Percentiles rank a stretch among this genome's conserved stretches.
These are phyloP conservation scores for Penicillium ochrochloron DNA, from an alignment of 495 filamentous ascomycete genomes.

Conservation along the genomic window DNA sequence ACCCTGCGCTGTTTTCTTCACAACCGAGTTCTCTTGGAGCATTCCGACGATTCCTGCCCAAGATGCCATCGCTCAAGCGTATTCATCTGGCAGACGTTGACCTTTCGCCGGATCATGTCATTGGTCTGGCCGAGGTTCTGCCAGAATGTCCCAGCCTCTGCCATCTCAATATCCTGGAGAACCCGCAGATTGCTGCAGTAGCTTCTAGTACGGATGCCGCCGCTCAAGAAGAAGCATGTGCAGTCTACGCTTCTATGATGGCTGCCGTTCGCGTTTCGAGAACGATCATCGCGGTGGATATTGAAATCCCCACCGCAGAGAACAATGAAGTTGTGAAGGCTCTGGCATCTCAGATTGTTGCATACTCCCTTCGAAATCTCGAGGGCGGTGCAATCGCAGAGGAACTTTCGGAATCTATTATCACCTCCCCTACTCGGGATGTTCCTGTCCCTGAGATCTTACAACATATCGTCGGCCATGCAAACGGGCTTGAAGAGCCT, in stretches of 20 bases:
- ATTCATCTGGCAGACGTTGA: constrained; percentile 89
- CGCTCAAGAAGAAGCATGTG: constrained; percentile 88
- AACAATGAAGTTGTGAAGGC: constrained; percentile 90
- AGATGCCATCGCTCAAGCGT: constrained; percentile 78
- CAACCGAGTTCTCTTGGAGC: constrained; percentile 75
- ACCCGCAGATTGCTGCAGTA: constrained; percentile 69
- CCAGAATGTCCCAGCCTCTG: constrained; percentile 83
- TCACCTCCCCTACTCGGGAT: constrained; percentile 39
- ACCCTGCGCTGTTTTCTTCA: constrained; percentile 75
- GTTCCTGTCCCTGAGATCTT: constrained; percentile 67
- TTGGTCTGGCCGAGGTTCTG: constrained; percentile 85
- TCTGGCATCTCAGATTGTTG: constrained; percentile 88
- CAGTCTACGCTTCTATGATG: constrained; percentile 89
- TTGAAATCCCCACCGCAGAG: constrained; percentile 79
- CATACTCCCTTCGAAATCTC: constrained; percentile 91
- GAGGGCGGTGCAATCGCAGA: constrained; percentile 62
- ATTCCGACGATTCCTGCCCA: constrained; percentile 82
- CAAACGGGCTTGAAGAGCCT: constrained; percentile 39
- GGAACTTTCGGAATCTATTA: constrained; percentile 42
- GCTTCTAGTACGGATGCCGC: constrained; percentile 72
- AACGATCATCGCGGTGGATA: constrained; percentile 86
- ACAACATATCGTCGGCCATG: constrained; percentile 64
- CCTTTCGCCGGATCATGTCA: constrained; percentile 82
- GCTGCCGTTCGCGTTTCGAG: constrained; percentile 83
- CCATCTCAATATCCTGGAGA: constrained; percentile 87